Evolutionary conservation across 805 yeast genomes (phyloP).

Genomic region (Starmerella vaccinii): DNA sequence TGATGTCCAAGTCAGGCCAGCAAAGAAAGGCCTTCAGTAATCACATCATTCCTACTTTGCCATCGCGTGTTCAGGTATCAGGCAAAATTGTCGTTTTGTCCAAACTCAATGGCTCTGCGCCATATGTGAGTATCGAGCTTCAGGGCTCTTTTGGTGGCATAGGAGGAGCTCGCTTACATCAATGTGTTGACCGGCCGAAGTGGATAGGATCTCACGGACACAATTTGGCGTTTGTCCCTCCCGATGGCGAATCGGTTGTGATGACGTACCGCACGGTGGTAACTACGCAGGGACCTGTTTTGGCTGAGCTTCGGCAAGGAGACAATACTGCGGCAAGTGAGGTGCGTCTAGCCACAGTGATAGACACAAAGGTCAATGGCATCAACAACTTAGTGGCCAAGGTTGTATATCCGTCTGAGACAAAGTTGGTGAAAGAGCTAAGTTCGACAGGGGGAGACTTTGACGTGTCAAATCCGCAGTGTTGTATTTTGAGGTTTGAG

Average conservation of each 20-base stretch:
- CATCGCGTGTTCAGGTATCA: conserved; percentile 34
- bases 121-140: conserved; percentile 55
- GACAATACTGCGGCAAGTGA: conserved; percentile 46
- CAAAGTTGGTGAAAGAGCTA: conserved; percentile 38
- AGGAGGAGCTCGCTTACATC: conserved; percentile 42
- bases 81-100: conserved; percentile 59
- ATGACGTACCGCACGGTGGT: conserved; percentile 53
- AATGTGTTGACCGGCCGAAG: conserved; percentile 46
- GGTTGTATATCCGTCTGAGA: conserved; percentile 30
- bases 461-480: conserved; percentile 43
- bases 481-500: conserved; percentile 42
- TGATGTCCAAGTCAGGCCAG: conserved; percentile 30
- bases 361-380: conserved; percentile 37
- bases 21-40: neutral
- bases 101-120: conserved; percentile 60
- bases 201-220: conserved; percentile 42
- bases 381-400: conserved; percentile 42
- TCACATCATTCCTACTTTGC: neutral
- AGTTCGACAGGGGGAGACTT: conserved; percentile 70
- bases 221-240: conserved; percentile 63
- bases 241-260: conserved; percentile 65
- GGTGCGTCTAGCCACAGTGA: conserved; percentile 41
- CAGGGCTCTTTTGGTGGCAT: conserved; percentile 12
- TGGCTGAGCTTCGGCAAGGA: conserved; percentile 40
- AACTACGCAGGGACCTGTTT: conserved; percentile 42